Evolutionary conservation across 805 yeast species (phyloP).

Genomic region (Saccharomyces eubayanus): DNA sequence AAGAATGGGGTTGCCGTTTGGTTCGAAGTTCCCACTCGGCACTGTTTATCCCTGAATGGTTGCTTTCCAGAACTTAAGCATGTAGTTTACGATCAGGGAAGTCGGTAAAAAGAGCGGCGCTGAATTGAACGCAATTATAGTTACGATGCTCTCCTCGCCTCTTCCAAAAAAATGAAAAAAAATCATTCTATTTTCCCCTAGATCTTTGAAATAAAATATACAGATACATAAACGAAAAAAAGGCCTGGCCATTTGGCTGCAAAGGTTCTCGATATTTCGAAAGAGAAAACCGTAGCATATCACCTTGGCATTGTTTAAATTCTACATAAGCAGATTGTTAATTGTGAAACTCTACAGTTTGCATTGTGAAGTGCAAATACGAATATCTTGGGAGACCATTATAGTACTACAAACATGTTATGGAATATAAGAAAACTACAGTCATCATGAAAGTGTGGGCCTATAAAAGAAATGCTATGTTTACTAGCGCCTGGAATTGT

Average conservation of each 20-base stretch:
- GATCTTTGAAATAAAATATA: not conserved
- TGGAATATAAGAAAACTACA: not conserved
- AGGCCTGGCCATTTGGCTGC: not conserved
- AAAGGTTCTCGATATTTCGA: not conserved
- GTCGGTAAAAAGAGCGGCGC: not conserved
- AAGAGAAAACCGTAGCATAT: not conserved
- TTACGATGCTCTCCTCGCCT: not conserved
- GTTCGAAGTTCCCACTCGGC: not conserved
- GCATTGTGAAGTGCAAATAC: not conserved
- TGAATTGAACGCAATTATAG: not conserved
- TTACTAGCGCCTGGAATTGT: not conserved
- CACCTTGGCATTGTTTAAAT: not conserved
- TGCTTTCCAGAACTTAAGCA: not conserved
- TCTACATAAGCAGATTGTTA: not conserved
- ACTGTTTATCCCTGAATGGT: not conserved
- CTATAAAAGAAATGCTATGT: not conserved
- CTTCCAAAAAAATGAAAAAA: not conserved
- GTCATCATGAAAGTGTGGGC: not conserved
- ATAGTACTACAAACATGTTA: not conserved
- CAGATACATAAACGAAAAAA: not conserved
- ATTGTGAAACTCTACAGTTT: not conserved
- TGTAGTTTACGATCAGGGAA: not conserved
- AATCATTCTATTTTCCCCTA: not conserved
- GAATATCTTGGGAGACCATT: not conserved
- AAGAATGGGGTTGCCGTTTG: not conserved